phyloP scores from a whole-genome alignment of 345 rosid species.

The Eucalyptus sp. region DNA sequence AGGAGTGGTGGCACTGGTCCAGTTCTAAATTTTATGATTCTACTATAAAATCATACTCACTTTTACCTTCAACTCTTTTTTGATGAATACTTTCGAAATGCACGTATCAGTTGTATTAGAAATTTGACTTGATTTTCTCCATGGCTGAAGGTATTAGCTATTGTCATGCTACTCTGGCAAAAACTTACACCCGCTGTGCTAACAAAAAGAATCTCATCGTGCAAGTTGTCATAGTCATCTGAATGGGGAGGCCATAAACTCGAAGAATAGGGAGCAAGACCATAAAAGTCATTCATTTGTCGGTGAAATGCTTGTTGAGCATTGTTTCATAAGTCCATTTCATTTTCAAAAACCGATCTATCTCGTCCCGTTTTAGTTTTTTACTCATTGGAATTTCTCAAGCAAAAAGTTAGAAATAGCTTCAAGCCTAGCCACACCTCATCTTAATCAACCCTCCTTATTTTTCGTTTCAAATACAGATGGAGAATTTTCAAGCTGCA shows the following conservation, averaged over 20 bases:
- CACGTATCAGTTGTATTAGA: not conserved
- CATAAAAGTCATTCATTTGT: not conserved
- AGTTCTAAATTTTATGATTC: no score
- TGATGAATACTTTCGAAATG: not conserved
- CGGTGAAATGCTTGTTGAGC: not conserved
- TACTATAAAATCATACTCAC: not conserved
- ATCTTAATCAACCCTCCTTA: not conserved
- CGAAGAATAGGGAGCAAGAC: not conserved
- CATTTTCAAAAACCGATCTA: not conserved
- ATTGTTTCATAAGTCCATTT: not conserved
- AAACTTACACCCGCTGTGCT: not conserved
- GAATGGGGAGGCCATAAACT: not conserved
- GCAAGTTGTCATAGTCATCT: not conserved
- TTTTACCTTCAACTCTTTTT: not conserved
- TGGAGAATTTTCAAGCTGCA: not conserved
- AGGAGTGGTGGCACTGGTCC: rapidly evolving
- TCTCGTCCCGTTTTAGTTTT: not conserved
- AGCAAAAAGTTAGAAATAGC: not conserved
- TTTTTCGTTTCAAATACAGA: not conserved
- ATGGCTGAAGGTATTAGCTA: not conserved
- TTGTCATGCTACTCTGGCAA: not conserved
- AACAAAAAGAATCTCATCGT: not conserved
- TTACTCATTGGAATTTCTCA: not conserved
- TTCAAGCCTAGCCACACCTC: not conserved
- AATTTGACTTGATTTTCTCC: not conserved